Evolutionary conservation across 2,329 filamentous ascomycete species (phyloP).

Genomic region (Colletotrichum sp.): DNA sequence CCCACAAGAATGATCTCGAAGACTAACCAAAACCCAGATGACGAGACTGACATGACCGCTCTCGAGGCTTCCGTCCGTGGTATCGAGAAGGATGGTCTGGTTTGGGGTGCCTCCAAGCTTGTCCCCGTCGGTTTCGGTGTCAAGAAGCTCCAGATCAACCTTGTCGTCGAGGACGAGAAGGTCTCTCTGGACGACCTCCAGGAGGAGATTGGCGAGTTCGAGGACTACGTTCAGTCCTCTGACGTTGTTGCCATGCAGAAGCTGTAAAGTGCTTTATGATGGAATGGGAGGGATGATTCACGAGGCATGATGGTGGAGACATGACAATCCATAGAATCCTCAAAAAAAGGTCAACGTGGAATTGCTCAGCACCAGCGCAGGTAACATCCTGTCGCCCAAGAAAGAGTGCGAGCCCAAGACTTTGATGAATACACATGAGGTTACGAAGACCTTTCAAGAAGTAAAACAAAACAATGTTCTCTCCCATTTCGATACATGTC

Average conservation of each 20-base stretch:
- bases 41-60: constrained; percentile 89
- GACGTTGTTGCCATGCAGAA: constrained; percentile 64
- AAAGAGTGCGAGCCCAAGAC: constrained; percentile 15
- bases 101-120: constrained; percentile 93
- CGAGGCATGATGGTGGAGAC: constrained; percentile 34
- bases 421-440: constrained; percentile 22
- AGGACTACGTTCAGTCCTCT: constrained; percentile 95
- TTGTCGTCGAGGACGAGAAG: constrained; percentile 98
- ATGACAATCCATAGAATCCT: constrained; percentile 24
- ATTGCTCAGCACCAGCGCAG: constrained; percentile 15
- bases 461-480: background rate
- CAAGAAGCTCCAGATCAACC: constrained; percentile 98
- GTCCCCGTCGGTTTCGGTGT: constrained; percentile 95
- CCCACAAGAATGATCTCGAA: background rate
- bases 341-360: constrained; percentile 18
- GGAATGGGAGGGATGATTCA: constrained; percentile 28
- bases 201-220: constrained; percentile 80
- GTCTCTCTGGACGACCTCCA: constrained; percentile 86
- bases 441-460: constrained; percentile 20
- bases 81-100: constrained; percentile 91
- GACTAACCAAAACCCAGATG: constrained; percentile 60
- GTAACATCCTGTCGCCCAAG: background rate
- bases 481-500: background rate
- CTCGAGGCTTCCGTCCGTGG: constrained; percentile 81
- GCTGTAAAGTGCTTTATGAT: constrained; percentile 22